These are phyloP conservation scores for Parietaria judaica DNA, from an alignment of 306 rosid species.

Conservation along the genomic window DNA sequence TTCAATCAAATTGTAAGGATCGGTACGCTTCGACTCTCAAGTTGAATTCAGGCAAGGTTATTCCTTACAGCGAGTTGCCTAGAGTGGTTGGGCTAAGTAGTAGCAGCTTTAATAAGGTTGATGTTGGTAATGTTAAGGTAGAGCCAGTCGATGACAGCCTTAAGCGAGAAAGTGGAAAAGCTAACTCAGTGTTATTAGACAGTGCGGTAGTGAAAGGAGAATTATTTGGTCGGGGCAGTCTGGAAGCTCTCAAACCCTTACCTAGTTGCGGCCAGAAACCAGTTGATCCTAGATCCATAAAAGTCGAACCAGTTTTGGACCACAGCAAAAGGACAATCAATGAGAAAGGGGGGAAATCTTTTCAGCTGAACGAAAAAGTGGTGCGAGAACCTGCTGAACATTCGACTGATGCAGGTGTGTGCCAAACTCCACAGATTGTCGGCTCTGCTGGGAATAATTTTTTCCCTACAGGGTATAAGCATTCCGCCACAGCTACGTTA, in stretches of 20 bases:
- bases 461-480: conserved; percentile 21
- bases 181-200: conserved; percentile 29
- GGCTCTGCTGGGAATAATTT: conserved; percentile 22
- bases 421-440: conserved; percentile 14
- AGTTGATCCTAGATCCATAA: conserved; percentile 32
- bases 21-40: conserved; percentile 35
- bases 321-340: conserved; percentile 24
- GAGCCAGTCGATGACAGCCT: conserved; percentile 61
- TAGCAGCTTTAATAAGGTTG: conserved; percentile 27
- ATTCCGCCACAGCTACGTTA: conserved; percentile 16
- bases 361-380: conserved; percentile 23
- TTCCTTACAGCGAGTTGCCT: conserved; percentile 19
- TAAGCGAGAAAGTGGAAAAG: conserved; percentile 30
- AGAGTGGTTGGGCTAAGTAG: conserved; percentile 18
- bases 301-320: conserved; percentile 40
- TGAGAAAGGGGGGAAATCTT: conserved; percentile 26
- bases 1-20: conserved; percentile 16
- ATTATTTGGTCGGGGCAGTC: conserved; percentile 24
- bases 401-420: conserved; percentile 11
- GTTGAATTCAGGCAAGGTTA: conserved; percentile 24
- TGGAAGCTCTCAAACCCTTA: conserved; percentile 23
- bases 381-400: conserved; percentile 20
- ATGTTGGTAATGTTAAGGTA: conserved; percentile 46
- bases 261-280: conserved; percentile 19
- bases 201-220: conserved; percentile 33